Evolutionary conservation across 345 rosid species (phyloP).

Genomic region (Melaleuca alternifolia): DNA sequence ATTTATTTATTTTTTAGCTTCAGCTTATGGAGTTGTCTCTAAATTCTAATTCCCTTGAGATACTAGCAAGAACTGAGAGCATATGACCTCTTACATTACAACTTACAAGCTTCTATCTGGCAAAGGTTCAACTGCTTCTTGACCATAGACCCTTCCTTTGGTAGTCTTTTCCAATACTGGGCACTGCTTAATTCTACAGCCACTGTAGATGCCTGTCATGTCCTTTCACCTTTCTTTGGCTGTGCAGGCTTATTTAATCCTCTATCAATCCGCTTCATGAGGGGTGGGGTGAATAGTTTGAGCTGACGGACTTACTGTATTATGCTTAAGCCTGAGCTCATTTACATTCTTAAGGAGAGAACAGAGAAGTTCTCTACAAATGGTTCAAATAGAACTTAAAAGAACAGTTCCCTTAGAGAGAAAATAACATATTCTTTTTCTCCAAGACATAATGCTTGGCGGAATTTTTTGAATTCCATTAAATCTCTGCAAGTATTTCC

Average conservation of each 20-base stretch:
- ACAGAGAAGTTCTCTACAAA: rapidly evolving
- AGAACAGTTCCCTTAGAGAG: not conserved
- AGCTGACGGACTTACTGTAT: not conserved
- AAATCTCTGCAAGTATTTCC: not conserved
- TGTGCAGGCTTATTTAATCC: not conserved
- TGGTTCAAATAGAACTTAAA: not conserved
- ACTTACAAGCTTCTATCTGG: not conserved
- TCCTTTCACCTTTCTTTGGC: not conserved
- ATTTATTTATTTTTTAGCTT: not conserved
- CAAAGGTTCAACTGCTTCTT: not conserved
- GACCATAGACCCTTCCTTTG: not conserved
- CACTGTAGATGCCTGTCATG: not conserved
- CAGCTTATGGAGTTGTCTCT: not conserved
- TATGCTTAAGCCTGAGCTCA: not conserved
- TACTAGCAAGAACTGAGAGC: not conserved
- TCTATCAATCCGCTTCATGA: rapidly evolving
- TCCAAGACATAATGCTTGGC: not conserved
- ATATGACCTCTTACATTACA: not conserved
- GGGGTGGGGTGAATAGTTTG: not conserved
- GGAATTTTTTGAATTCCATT: not conserved
- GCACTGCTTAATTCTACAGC: rapidly evolving
- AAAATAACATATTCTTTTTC: not conserved
- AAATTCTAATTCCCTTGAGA: not conserved
- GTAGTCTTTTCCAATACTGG: rapidly evolving
- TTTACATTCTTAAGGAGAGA: not conserved